phyloP scores from a whole-genome alignment of 2,329 filamentous ascomycete species.

The Remersonia thermophila region DNA sequence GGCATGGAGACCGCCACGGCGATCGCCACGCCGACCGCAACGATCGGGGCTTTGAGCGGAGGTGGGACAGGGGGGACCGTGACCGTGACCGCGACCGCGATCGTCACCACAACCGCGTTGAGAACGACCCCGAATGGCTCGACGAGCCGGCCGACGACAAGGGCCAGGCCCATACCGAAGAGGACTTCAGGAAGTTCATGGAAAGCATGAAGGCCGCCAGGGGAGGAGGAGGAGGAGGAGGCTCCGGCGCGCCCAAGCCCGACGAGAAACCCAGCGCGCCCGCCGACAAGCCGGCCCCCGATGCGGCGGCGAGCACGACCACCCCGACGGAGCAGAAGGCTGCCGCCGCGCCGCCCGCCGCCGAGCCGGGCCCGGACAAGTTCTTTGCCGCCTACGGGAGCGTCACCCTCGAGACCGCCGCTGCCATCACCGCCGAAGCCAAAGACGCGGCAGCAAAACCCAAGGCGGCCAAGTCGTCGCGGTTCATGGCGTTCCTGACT shows the following conservation, averaged over 20 bases:
- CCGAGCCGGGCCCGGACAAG: slow-evolving; percentile 60
- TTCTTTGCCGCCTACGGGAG: slow-evolving; percentile 54
- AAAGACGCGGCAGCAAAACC: slow-evolving; percentile 37
- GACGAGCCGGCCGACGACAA: slow-evolving; percentile 61
- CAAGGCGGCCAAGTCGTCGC: slow-evolving; percentile 59
- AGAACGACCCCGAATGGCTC: slow-evolving; percentile 86
- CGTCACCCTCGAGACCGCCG: slow-evolving; percentile 29
- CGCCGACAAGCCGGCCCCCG: slow-evolving; percentile 22
- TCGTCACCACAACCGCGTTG: slow-evolving; percentile 39
- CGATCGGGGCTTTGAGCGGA: slow-evolving; percentile 46
- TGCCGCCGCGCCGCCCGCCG: slow-evolving; percentile 43
- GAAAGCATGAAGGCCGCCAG: slow-evolving; percentile 70
- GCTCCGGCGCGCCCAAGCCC: slow-evolving; percentile 19
- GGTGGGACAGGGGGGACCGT: slow-evolving; percentile 37
- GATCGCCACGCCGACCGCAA: slow-evolving; percentile 30
- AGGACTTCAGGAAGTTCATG: slow-evolving; percentile 93
- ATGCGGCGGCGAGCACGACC: slow-evolving; percentile 25
- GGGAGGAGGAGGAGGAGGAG: slow-evolving; percentile 28
- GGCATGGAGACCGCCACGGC: slow-evolving; percentile 19
- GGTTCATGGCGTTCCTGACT: slow-evolving; percentile 74
- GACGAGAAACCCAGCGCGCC: slow-evolving; percentile 27
- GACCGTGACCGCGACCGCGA: no score
- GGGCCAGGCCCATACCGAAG: slow-evolving; percentile 62
- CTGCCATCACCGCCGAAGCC: slow-evolving; percentile 24
- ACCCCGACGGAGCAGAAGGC: slow-evolving; percentile 32